These are phyloP conservation scores for Xylariaceae sp. DNA, from an alignment of 2,329 filamentous ascomycete genomes.

Conservation along the genomic window DNA sequence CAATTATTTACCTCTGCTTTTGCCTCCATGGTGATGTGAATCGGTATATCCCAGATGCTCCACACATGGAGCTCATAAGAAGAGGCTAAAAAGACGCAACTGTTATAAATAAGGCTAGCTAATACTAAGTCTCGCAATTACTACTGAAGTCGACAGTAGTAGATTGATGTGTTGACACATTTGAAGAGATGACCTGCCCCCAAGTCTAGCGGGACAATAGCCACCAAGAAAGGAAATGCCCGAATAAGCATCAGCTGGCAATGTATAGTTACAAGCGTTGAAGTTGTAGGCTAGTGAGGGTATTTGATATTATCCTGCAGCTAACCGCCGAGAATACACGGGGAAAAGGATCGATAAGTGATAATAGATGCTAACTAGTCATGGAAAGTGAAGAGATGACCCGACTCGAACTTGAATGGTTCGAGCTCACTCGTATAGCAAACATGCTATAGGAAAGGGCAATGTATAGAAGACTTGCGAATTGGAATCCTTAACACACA, in stretches of 20 bases:
- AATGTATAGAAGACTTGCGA: too few relatives aligned
- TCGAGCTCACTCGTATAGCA: not conserved
- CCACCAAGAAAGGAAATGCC: not conserved
- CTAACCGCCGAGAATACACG: not conserved
- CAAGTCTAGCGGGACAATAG: conserved; percentile 1
- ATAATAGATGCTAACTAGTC: too few relatives aligned
- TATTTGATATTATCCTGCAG: conserved; percentile 2
- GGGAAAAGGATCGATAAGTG: too few relatives aligned
- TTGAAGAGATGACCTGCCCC: conserved; percentile 10
- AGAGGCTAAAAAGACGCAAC: not conserved
- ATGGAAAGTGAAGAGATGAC: not conserved
- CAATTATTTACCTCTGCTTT: conserved; percentile 49
- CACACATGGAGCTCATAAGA: not conserved
- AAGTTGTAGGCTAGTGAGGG: not conserved
- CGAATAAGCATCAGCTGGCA: too few relatives aligned
- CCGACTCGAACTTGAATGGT: not conserved
- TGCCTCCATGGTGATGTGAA: conserved; percentile 49
- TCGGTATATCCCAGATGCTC: not conserved
- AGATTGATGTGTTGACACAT: conserved; percentile 5
- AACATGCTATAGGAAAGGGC: too few relatives aligned
- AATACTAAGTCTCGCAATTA: not conserved
- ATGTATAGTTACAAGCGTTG: not conserved
- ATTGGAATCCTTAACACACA: not conserved
- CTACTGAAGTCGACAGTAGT: conserved; percentile 16
- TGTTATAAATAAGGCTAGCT: not conserved